phyloP scores from a whole-genome alignment of 345 rosid species.

The Dovyalis caffra region DNA sequence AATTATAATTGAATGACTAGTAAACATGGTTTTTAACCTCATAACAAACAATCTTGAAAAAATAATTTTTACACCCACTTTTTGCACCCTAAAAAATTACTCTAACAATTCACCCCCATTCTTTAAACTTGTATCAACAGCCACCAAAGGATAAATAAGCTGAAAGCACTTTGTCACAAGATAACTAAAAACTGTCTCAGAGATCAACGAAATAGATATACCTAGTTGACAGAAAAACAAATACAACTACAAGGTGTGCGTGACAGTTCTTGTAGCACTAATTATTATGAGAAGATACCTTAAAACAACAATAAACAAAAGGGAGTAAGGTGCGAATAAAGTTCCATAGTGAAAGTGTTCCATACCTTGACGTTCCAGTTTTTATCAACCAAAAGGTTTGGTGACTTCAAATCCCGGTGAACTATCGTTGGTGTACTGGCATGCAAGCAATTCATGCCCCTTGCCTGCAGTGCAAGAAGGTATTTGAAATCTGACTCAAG shows the following conservation, averaged over 20 bases:
- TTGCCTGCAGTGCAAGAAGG: constrained; percentile 57
- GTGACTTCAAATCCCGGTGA: constrained; percentile 97
- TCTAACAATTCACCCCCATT: not conserved
- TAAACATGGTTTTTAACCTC: not conserved
- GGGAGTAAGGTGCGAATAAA: not conserved
- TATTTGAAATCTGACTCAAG: constrained; percentile 6
- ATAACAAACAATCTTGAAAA: not conserved
- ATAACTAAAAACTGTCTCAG: not conserved
- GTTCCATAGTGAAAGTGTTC: not conserved
- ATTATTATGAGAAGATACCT: not conserved
- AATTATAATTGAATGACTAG: not conserved
- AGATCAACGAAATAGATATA: not conserved
- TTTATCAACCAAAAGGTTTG: constrained; percentile 95
- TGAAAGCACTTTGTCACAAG: not conserved
- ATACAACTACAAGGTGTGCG: not conserved
- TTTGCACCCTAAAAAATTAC: not conserved
- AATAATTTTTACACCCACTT: not conserved
- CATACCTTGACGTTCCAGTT: constrained; percentile 97
- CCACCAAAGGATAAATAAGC: not conserved
- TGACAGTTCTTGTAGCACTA: not conserved
- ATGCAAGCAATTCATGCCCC: constrained; percentile 99
- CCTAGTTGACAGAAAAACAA: not conserved
- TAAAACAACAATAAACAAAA: not conserved
- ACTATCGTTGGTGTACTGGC: constrained; percentile 92
- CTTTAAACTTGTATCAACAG: not conserved